Base-by-base conservation (phyloP, 495 filamentous ascomycete species). In the Penicillium manginii region DNA sequence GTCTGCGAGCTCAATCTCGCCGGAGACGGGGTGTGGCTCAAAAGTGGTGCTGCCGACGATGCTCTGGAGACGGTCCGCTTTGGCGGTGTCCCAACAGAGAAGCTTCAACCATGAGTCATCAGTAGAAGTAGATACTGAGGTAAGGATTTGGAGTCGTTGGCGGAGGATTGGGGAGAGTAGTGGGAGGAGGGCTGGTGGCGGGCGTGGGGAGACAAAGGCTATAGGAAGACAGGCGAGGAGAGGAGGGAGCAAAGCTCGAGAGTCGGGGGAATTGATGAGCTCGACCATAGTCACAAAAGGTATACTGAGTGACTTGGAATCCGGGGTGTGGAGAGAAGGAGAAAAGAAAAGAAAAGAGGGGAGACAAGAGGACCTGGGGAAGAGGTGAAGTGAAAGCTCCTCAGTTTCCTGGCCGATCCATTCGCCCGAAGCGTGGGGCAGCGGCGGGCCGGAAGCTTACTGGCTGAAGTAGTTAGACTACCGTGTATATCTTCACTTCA, bases 101-200 rank as follows among this genome's bases (percentile, higher is more conserved):
- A 96, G 75, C 2, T 85, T 81, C 9, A 97, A 86, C 94, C 94
- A 98, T 59, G 91, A 89, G 18, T 93, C 90, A 1, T 81, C 76
- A 50, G 83, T 78, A 22, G 87, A 83, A 1, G 80, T 72, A 17
- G 72, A 66, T 4, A 76, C 70, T 2, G 77, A 71, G 39, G 86
- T 84, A 54, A 97, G 81, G 55, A 94, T 82, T 63, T 92, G 85
- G 8, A 97, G 83, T 42, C 94, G 84, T 68, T 97, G 93, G 50
- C 93, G 89, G 3, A 98, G 85, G 46, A 97, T 94, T 7, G 94
- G 93, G 4, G 94, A 90, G 43, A 98, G 86, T 32, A 93, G 82
- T 29, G 91, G 89, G 4, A 96, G 81, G 11, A 97, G 79, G 37
- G 86, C 87, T 35, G 87, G 85, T 14, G 93, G 86, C 6, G 93